These are phyloP conservation scores for Phlyctochytrium planicorne DNA, from an alignment of 192 early-diverging fungal genomes.

Conservation along the genomic window DNA sequence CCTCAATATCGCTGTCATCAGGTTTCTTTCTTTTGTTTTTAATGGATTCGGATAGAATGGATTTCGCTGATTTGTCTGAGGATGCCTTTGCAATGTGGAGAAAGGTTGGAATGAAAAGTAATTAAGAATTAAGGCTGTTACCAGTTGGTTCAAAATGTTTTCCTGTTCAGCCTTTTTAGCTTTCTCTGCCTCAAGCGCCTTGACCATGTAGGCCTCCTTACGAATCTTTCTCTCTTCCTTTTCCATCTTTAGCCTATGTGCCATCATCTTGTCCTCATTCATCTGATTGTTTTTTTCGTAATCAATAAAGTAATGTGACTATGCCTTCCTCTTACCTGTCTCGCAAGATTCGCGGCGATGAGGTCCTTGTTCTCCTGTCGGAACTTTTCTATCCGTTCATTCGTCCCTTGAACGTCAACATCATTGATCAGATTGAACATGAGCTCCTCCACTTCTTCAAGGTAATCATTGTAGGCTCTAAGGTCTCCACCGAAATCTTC, in stretches of 20 bases:
- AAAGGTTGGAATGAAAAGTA: background rate
- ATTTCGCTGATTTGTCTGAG: constrained; percentile 25
- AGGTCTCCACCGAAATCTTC: constrained; percentile 78
- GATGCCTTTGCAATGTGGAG: constrained; percentile 21
- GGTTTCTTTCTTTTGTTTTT: constrained; percentile 13
- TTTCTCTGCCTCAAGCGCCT: constrained; percentile 70
- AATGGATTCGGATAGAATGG: constrained; percentile 27
- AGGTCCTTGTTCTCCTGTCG: constrained; percentile 75
- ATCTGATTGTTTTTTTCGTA: no score
- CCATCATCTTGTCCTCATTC: constrained; percentile 42
- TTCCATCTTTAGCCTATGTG: constrained; percentile 37
- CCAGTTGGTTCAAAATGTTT: constrained; percentile 75
- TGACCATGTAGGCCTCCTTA: constrained; percentile 70
- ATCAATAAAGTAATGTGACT: constrained; percentile 2
- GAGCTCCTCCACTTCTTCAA: constrained; percentile 65
- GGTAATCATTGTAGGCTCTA: constrained; percentile 82
- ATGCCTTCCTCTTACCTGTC: constrained; percentile 36
- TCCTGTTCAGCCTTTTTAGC: constrained; percentile 65
- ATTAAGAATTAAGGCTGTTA: constrained; percentile 15
- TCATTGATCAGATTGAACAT: constrained; percentile 82
- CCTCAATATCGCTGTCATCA: constrained; percentile 5
- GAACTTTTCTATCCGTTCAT: constrained; percentile 73
- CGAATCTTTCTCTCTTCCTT: constrained; percentile 53
- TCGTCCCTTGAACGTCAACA: constrained; percentile 80
- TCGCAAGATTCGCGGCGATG: constrained; percentile 71